These are phyloP conservation scores for Penicillium manginii DNA, from an alignment of 495 filamentous ascomycete species.

Conservation along the genomic window DNA sequence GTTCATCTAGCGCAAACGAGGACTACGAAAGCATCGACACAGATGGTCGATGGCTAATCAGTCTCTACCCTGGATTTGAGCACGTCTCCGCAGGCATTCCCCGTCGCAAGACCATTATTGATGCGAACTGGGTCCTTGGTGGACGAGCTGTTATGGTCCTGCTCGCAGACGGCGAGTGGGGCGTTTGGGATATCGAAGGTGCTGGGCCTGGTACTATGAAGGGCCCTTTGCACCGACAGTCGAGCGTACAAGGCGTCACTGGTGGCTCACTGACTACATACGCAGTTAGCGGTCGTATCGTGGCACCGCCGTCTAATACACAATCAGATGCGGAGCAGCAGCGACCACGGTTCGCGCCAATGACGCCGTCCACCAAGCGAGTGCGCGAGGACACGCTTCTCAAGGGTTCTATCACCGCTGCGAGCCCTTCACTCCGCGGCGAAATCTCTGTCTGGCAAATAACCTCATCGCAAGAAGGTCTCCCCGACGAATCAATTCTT, in stretches of 20 bases:
- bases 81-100: slow-evolving; percentile 39
- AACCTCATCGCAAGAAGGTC: slow-evolving; percentile 48
- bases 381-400: slow-evolving; percentile 59
- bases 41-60: slow-evolving; percentile 64
- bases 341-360: slow-evolving; percentile 69
- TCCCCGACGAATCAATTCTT: slow-evolving; percentile 65
- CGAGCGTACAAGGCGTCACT: slow-evolving; percentile 58
- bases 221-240: slow-evolving; percentile 59
- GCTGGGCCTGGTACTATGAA: slow-evolving; percentile 57
- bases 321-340: slow-evolving; percentile 44
- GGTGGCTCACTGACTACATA: slow-evolving; percentile 69
- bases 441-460: slow-evolving; percentile 64
- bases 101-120: slow-evolving; percentile 75
- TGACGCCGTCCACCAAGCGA: slow-evolving; percentile 82
- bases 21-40: slow-evolving; percentile 39
- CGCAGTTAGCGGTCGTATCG: slow-evolving; percentile 69
- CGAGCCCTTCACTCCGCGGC: slow-evolving; percentile 53
- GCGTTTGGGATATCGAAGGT: slow-evolving; percentile 85
- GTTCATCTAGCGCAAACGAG: slow-evolving; percentile 29
- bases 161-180: slow-evolving; percentile 87
- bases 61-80: slow-evolving; percentile 70
- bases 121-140: slow-evolving; percentile 80
- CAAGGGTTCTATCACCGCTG: slow-evolving; percentile 39
- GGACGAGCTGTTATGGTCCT: slow-evolving; percentile 78
- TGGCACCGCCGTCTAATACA: slow-evolving; percentile 39